phyloP scores from a whole-genome alignment of 2,329 filamentous ascomycete species.

The Endoconidiophora laricicola region DNA sequence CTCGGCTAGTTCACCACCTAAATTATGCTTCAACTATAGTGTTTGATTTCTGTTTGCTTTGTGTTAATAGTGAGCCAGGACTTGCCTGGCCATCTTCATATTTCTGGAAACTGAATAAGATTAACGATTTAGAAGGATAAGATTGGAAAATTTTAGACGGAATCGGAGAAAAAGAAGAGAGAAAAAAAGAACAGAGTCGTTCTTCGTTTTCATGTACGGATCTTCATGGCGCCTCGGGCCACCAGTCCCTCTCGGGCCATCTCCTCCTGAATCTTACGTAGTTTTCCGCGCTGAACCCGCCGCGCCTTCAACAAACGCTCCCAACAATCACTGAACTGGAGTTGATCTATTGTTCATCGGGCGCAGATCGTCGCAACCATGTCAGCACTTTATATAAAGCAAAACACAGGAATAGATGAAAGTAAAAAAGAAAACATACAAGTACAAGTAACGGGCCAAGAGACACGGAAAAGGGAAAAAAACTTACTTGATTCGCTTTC shows the following conservation, averaged over 20 bases:
- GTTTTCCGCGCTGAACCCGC: neutral
- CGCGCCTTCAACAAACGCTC: neutral
- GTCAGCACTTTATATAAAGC: neutral
- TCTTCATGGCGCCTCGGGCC: neutral
- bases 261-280: neutral
- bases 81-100: too few species aligned
- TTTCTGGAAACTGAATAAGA: too few species aligned
- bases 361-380: neutral
- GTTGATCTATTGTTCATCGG: neutral
- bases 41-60: too few species aligned
- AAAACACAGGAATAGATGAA: neutral
- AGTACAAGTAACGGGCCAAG: too few species aligned
- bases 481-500: conserved; percentile 4
- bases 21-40: too few species aligned
- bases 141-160: too few species aligned
- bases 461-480: too few species aligned
- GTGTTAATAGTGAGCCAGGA: too few species aligned
- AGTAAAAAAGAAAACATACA: neutral
- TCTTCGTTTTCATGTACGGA: neutral
- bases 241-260: conserved; percentile 3
- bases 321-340: neutral
- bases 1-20: too few species aligned
- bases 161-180: neutral
- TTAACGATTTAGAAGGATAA: too few species aligned
- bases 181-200: too few species aligned